A percentile compares a stretch with the other conserved stretches of the same genome.
These are phyloP conservation scores for Fusarium penzigii DNA, from an alignment of 2,329 filamentous ascomycete species.

Conservation along the genomic window DNA sequence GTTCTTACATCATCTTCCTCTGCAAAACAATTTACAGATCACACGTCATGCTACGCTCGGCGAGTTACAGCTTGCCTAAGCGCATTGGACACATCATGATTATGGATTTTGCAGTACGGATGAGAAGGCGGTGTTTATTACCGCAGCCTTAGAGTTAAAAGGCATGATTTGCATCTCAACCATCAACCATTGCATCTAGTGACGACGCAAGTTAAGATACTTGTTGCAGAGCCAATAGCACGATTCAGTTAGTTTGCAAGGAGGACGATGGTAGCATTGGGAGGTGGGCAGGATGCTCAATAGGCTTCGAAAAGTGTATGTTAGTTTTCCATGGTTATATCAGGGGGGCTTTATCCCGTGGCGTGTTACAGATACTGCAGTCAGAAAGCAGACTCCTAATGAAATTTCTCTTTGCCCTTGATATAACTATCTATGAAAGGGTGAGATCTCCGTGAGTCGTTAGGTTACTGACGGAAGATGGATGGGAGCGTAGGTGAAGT, in stretches of 20 bases:
- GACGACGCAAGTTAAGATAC: slow-evolving; percentile 7
- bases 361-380: slow-evolving; percentile 8
- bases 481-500: too few species aligned
- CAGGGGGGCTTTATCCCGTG: slow-evolving; percentile 15
- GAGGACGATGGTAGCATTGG: slow-evolving; percentile 13
- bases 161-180: slow-evolving; percentile 27
- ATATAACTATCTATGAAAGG: slow-evolving; percentile 3
- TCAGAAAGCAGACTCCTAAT: not conserved
- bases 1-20: slow-evolving; percentile 52
- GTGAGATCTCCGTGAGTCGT: too few species aligned
- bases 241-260: slow-evolving; percentile 21
- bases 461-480: not conserved
- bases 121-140: slow-evolving; percentile 35
- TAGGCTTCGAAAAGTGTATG: slow-evolving; percentile 25
- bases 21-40: slow-evolving; percentile 54
- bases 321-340: slow-evolving; percentile 23
- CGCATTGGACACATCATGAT: slow-evolving; percentile 64
- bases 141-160: slow-evolving; percentile 12
- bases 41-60: slow-evolving; percentile 59
- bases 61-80: slow-evolving; percentile 49
- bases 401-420: slow-evolving; percentile 3
- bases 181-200: slow-evolving; percentile 19
- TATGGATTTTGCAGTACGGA: slow-evolving; percentile 60
- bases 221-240: slow-evolving; percentile 16
- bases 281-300: slow-evolving; percentile 7